A percentile compares a stretch with the other conserved stretches of the same genome.
Evolutionary conservation across 805 yeast genomes (phyloP).

Genomic region (Kodamaea jinghongensis): DNA sequence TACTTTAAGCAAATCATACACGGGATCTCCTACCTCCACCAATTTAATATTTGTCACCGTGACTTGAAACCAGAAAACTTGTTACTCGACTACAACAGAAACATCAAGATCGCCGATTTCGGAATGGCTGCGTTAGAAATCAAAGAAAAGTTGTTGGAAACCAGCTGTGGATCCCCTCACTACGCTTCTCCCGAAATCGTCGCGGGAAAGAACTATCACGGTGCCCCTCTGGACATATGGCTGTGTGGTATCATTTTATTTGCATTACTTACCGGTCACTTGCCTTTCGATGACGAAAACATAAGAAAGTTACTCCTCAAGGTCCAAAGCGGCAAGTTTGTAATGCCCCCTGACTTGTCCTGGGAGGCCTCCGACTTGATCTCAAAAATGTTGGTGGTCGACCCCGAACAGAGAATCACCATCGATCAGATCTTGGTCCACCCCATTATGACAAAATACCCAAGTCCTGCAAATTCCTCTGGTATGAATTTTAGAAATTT

Average conservation of each 20-base stretch:
- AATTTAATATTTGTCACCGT: constrained; percentile 83
- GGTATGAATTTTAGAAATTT: constrained; percentile 5
- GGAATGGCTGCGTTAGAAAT: constrained; percentile 98
- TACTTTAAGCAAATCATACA: constrained; percentile 84
- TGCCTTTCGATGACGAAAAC: constrained; percentile 96
- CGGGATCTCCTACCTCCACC: constrained; percentile 83
- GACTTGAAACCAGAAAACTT: constrained; percentile 83
- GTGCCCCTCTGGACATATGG: constrained; percentile 97
- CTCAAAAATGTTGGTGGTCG: constrained; percentile 72
- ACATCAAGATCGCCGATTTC: constrained; percentile 95
- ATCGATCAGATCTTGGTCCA: constrained; percentile 75
- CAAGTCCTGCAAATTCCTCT: constrained; percentile 29
- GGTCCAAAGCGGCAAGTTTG: constrained; percentile 86
- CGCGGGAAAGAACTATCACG: constrained; percentile 91
- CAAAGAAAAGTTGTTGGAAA: constrained; percentile 76
- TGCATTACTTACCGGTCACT: constrained; percentile 90
- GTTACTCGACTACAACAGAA: constrained; percentile 74
- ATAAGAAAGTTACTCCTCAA: constrained; percentile 82
- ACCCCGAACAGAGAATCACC: constrained; percentile 76
- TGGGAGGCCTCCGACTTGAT: constrained; percentile 86
- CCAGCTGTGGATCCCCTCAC: constrained; percentile 98
- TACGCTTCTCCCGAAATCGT: constrained; percentile 98
- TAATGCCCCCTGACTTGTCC: constrained; percentile 78
- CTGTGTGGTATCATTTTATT: constrained; percentile 94
- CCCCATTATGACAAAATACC: constrained; percentile 78